Percentiles rank a stretch among this genome's conserved stretches.
Evolutionary conservation across 306 rosid species (phyloP).

Genomic region (Carpinus viminea): DNA sequence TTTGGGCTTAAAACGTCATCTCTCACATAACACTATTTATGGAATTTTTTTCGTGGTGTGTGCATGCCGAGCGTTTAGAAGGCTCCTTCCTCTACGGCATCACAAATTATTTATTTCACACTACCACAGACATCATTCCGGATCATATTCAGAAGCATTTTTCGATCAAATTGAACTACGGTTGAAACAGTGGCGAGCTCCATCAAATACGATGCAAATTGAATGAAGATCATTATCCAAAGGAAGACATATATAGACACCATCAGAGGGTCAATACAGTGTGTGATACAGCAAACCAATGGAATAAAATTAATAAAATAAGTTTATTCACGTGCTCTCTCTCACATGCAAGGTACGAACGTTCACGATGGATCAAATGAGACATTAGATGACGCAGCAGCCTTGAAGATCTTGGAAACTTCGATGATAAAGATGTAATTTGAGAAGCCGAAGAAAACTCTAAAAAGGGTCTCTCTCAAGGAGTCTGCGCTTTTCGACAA

Average conservation of each 20-base stretch:
- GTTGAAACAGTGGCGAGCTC: background rate
- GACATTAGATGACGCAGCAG: background rate
- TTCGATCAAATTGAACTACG: background rate
- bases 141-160: background rate
- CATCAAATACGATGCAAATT: background rate
- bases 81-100: too few species aligned
- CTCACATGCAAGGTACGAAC: conserved; percentile 12
- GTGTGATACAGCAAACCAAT: background rate
- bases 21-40: too few species aligned
- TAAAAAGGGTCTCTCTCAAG: conserved; percentile 26
- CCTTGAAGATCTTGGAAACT: background rate
- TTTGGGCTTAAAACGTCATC: too few species aligned
- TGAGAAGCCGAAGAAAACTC: conserved; percentile 25
- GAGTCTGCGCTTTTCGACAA: conserved; percentile 52
- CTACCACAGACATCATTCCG: background rate
- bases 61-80: too few species aligned
- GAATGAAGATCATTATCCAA: background rate
- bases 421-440: conserved; percentile 20
- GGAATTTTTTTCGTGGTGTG: too few species aligned
- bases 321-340: conserved; percentile 16
- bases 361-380: conserved; percentile 11
- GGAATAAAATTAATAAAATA: conserved; percentile 34
- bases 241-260: background rate
- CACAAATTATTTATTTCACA: too few species aligned
- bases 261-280: background rate